Percentiles rank a stretch among this genome's conserved stretches.
phyloP scores from a whole-genome alignment of 2,329 filamentous ascomycete species.

The Monosporascus cannonballus region DNA sequence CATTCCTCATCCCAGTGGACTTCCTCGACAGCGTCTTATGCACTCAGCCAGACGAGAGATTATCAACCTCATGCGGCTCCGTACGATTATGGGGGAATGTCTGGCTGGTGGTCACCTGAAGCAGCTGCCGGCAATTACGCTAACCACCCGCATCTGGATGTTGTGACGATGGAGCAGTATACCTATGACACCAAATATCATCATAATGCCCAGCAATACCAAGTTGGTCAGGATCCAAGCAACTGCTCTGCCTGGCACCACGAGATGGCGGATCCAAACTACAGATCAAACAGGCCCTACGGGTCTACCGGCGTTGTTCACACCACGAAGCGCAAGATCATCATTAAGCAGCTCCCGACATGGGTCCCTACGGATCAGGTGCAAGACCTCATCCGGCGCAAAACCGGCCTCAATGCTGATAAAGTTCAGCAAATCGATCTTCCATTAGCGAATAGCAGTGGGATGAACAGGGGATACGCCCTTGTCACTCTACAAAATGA shows the following conservation, averaged over 20 bases:
- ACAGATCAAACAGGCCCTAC: not conserved
- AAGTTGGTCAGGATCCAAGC: conserved; percentile 12
- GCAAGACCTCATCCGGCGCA: conserved; percentile 19
- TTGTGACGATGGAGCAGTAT: conserved; percentile 11
- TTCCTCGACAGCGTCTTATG: conserved; percentile 13
- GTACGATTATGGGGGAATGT: conserved; percentile 10
- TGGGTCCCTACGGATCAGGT: conserved; percentile 18
- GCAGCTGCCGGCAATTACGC: conserved; percentile 8
- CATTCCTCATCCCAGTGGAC: conserved; percentile 21
- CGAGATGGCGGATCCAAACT: conserved; percentile 6
- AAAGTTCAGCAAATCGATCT: conserved; percentile 21
- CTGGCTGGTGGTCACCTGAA: conserved; percentile 9
- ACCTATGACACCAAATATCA: conserved; percentile 6
- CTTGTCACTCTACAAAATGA: conserved; percentile 21
- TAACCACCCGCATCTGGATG: conserved; percentile 8
- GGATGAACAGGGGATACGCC: conserved; percentile 20
- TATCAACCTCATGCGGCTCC: conserved; percentile 11
- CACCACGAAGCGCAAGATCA: conserved; percentile 22
- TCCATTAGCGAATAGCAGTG: conserved; percentile 14
- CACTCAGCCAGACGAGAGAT: conserved; percentile 15
- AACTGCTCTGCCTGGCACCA: conserved; percentile 12
- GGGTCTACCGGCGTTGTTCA: conserved; percentile 9
- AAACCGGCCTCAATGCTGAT: conserved; percentile 18
- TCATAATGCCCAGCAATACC: conserved; percentile 11
- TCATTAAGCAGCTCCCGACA: conserved; percentile 22